Percentiles rank a stretch among this genome's conserved stretches.
phyloP scores from a whole-genome alignment of 2,329 filamentous ascomycete species.

The Sphaerulina musiva region DNA sequence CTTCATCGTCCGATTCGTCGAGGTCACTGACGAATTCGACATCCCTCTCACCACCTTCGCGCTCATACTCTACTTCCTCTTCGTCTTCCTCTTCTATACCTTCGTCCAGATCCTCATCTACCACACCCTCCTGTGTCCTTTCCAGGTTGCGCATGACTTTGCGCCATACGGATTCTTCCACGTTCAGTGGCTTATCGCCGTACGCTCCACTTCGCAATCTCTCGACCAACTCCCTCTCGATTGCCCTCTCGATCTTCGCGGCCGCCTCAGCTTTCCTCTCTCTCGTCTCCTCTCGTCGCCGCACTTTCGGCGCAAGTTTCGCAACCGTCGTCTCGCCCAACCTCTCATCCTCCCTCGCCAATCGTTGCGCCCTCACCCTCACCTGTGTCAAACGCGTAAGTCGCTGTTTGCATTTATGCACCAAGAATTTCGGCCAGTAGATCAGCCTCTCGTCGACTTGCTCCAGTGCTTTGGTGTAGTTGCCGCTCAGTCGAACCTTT shows the following conservation, averaged over 20 bases:
- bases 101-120: slow-evolving; percentile 83
- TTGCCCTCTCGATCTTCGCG: slow-evolving; percentile 90
- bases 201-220: slow-evolving; percentile 86
- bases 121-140: slow-evolving; percentile 70
- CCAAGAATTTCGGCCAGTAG: slow-evolving; percentile 90
- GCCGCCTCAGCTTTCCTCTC: slow-evolving; percentile 48
- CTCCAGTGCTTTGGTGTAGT: slow-evolving; percentile 82
- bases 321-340: slow-evolving; percentile 83
- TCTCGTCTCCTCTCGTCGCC: slow-evolving; percentile 43
- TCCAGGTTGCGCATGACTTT: slow-evolving; percentile 90
- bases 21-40: slow-evolving; percentile 93
- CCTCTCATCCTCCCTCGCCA: slow-evolving; percentile 83
- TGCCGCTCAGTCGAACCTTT: slow-evolving; percentile 77
- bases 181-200: slow-evolving; percentile 88
- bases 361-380: slow-evolving; percentile 64
- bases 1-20: slow-evolving; percentile 65
- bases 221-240: slow-evolving; percentile 91
- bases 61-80: slow-evolving; percentile 57
- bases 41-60: slow-evolving; percentile 56
- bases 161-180: slow-evolving; percentile 93
- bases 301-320: slow-evolving; percentile 84
- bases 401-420: slow-evolving; percentile 94
- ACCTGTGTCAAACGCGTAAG: slow-evolving; percentile 90
- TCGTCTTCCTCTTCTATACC: slow-evolving; percentile 68
- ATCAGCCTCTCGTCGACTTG: slow-evolving; percentile 80